These are phyloP conservation scores for Lasiosphaeris hirsuta DNA, from an alignment of 495 filamentous ascomycete genomes.

Conservation along the genomic window DNA sequence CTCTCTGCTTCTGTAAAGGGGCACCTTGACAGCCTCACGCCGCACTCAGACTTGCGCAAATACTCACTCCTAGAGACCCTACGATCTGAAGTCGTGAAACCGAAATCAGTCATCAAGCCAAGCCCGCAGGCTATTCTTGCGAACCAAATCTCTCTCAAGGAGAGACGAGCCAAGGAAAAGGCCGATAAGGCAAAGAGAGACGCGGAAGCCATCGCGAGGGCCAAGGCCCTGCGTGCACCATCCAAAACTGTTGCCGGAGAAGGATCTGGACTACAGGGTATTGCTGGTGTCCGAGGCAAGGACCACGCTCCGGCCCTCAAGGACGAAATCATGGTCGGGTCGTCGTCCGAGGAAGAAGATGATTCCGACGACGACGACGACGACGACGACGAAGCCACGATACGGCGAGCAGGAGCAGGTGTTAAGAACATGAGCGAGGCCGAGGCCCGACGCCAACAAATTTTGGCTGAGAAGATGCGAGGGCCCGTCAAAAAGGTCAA, in stretches of 20 bases:
- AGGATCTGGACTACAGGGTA: constrained; percentile 71
- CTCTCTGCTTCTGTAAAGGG: constrained; percentile 35
- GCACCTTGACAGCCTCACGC: constrained; percentile 34
- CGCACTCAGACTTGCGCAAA: constrained; percentile 37
- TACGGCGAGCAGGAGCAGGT: constrained; percentile 43
- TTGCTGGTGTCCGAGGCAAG: constrained; percentile 72
- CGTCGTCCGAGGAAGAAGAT: constrained; percentile 71
- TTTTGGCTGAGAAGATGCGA: constrained; percentile 42
- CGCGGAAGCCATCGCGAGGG: constrained; percentile 60
- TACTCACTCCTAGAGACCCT: constrained; percentile 17
- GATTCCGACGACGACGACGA: constrained; percentile 55
- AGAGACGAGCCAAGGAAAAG: constrained; percentile 65
- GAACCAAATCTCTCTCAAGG: constrained; percentile 54
- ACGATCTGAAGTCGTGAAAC: constrained; percentile 16
- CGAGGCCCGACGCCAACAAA: constrained; percentile 48
- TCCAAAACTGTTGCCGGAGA: constrained; percentile 61
- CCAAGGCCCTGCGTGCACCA: constrained; percentile 57
- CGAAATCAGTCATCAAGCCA: constrained; percentile 27
- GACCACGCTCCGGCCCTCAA: constrained; percentile 58
- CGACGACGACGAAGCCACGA: constrained; percentile 44
- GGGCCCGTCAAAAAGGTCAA: constrained; percentile 79
- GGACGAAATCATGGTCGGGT: constrained; percentile 86
- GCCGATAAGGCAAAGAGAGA: constrained; percentile 72
- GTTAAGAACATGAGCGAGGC: constrained; percentile 46
- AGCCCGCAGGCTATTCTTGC: constrained; percentile 35